A percentile compares a stretch with the other conserved stretches of the same genome.
These are phyloP conservation scores for Daldinia childiae DNA, from an alignment of 495 filamentous ascomycete genomes.

Conservation along the genomic window DNA sequence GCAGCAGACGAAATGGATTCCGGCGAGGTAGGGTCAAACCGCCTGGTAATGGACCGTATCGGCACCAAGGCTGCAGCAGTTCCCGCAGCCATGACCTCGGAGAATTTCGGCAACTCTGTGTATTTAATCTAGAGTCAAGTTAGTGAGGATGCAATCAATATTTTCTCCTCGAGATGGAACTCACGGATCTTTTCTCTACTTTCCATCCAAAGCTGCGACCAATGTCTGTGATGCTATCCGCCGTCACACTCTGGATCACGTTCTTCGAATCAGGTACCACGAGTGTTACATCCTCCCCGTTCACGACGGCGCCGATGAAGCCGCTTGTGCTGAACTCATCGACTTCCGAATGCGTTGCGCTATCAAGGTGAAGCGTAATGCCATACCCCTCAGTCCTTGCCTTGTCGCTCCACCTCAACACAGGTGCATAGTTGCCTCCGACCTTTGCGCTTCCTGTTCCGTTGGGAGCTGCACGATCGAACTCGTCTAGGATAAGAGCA, in stretches of 20 bases:
- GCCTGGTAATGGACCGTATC: conserved; percentile 84
- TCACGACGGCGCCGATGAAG: conserved; percentile 77
- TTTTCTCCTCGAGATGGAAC: conserved; percentile 24
- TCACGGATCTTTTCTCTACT: conserved; percentile 68
- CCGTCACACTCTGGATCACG: conserved; percentile 86
- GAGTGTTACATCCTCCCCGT: conserved; percentile 69
- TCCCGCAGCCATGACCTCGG: conserved; percentile 89
- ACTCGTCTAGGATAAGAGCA: conserved; percentile 79
- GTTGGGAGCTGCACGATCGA: conserved; percentile 77
- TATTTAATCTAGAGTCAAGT: conserved; percentile 69
- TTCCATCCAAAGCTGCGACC: conserved; percentile 71
- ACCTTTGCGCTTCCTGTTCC: conserved; percentile 79
- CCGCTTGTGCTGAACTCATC: conserved; percentile 92
- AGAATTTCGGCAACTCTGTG: conserved; percentile 78
- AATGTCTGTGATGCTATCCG: conserved; percentile 74
- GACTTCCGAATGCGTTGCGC: conserved; percentile 76
- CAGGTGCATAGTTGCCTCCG: conserved; percentile 85
- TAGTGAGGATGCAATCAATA: conserved; percentile 14
- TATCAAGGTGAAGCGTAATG: conserved; percentile 89
- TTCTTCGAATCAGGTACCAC: conserved; percentile 82
- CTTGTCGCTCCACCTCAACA: conserved; percentile 79
- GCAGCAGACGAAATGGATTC: conserved; percentile 46
- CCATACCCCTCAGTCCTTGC: conserved; percentile 77
- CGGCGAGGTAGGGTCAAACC: conserved; percentile 53
- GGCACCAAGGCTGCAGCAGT: conserved; percentile 94